A percentile compares a stretch with the other conserved stretches of the same genome.
phyloP scores from a whole-genome alignment of 495 filamentous ascomycete genomes.

The Durotheca rogersii region DNA sequence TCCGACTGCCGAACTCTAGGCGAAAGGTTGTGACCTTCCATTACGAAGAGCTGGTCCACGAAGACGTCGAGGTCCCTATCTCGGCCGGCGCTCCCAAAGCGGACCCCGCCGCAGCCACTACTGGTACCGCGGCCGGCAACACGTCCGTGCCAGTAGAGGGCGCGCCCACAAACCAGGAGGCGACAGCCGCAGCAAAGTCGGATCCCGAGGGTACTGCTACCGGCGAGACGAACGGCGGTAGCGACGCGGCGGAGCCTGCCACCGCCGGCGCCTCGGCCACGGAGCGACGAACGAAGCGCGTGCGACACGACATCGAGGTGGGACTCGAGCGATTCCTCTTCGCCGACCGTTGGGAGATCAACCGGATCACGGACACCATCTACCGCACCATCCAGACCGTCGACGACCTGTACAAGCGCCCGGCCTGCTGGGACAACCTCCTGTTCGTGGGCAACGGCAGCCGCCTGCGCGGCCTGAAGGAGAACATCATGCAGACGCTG shows the following conservation, averaged over 20 bases:
- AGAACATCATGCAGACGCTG: conserved; percentile 77
- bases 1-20: conserved; percentile 78
- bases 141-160: conserved; percentile 36
- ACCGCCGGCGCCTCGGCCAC: conserved; percentile 14
- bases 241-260: conserved; percentile 3
- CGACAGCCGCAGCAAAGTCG: conserved; percentile 21
- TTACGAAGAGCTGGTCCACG: conserved; percentile 73
- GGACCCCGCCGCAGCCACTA: conserved; percentile 36
- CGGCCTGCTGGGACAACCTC: conserved; percentile 84
- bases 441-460: conserved; percentile 88
- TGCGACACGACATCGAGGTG: conserved; percentile 77
- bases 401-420: conserved; percentile 74
- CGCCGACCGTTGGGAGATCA: conserved; percentile 69
- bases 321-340: conserved; percentile 86
- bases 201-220: conserved; percentile 24
- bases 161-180: conserved; percentile 14
- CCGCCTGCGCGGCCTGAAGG: conserved; percentile 80
- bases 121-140: conserved; percentile 43
- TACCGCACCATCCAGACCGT: conserved; percentile 78
- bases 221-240: conserved; percentile 10
- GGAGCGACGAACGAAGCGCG: conserved; percentile 44
- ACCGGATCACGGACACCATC: conserved; percentile 76
- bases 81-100: conserved; percentile 44
- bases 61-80: conserved; percentile 54
- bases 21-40: conserved; percentile 73